phyloP scores from a whole-genome alignment of 192 early-diverging fungal genomes.

The Endogone sp. region DNA sequence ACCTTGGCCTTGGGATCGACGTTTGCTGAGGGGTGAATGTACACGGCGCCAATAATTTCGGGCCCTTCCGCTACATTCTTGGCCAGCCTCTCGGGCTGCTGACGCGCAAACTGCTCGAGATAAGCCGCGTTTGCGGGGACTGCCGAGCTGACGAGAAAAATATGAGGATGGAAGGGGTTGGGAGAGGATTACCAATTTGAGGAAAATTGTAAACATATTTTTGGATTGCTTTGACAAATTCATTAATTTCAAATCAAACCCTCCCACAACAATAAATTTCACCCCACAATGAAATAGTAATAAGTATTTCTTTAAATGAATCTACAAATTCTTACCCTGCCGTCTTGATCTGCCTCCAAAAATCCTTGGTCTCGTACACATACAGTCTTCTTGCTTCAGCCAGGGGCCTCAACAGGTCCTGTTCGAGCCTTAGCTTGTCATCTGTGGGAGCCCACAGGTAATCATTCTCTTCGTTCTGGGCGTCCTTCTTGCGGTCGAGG shows the following conservation, averaged over 20 bases:
- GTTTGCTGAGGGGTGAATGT: slow-evolving; percentile 91
- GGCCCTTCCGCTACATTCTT: slow-evolving; percentile 52
- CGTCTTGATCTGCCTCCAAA: slow-evolving; percentile 98
- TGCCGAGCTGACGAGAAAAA: slow-evolving; percentile 68
- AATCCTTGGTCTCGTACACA: slow-evolving; percentile 79
- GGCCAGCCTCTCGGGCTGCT: slow-evolving; percentile 60
- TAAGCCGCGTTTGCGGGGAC: slow-evolving; percentile 93
- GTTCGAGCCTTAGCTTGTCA: slow-evolving; percentile 82
- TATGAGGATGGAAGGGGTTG: not conserved
- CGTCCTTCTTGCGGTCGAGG: slow-evolving; percentile 61
- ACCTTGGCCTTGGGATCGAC: slow-evolving; percentile 88
- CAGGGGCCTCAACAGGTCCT: slow-evolving; percentile 86
- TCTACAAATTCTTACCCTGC: slow-evolving; percentile 49
- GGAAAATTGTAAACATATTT: not conserved
- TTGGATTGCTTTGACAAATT: not conserved
- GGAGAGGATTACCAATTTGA: not conserved
- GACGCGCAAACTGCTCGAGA: slow-evolving; percentile 73
- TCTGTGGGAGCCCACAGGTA: slow-evolving; percentile 31
- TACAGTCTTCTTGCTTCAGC: slow-evolving; percentile 82
- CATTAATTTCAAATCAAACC: no score
- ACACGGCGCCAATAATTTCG: slow-evolving; percentile 86
- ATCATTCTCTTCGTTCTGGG: slow-evolving; percentile 26
- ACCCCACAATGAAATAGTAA: no score
- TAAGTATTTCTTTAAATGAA: not conserved
- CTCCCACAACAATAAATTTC: no score